phyloP scores from a whole-genome alignment of 345 rosid species.

The Eucalyptus melliodora region DNA sequence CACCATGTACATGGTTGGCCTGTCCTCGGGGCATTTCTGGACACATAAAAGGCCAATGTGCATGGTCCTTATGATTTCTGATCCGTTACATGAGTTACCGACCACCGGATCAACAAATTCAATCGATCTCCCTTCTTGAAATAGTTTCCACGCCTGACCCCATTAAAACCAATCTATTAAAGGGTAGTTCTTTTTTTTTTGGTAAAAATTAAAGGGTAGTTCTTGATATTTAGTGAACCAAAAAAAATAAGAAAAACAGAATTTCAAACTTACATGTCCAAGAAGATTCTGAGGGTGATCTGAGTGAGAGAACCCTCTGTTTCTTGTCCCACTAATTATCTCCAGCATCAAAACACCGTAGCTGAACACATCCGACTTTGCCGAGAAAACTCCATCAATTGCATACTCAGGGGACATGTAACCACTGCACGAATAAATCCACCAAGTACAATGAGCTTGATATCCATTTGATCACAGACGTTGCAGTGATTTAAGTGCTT shows the following conservation, averaged over 20 bases:
- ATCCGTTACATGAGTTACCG: background rate
- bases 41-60: conserved; percentile 36
- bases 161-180: background rate
- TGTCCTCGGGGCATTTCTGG: conserved; percentile 25
- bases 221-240: background rate
- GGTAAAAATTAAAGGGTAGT: background rate
- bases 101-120: conserved; percentile 12
- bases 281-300: conserved; percentile 4
- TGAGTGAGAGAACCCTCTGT: conserved; percentile 12
- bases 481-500: too few relatives aligned
- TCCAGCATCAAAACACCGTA: too few relatives aligned
- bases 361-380: conserved; percentile 19
- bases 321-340: background rate
- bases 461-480: too few relatives aligned
- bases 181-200: background rate
- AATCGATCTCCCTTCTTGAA: conserved; percentile 12
- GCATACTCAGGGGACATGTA: conserved; percentile 37
- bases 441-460: too few relatives aligned
- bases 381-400: conserved; percentile 15
- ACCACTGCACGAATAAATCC: conserved; percentile 1
- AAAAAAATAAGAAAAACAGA: too few relatives aligned
- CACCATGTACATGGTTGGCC: conserved; percentile 37
- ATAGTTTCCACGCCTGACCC: conserved; percentile 27
- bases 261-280: conserved; percentile 4
- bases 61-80: conserved; percentile 18